Conservation (phyloP, 2,329 filamentous ascomycete species). For the Colletotrichum lentis region DNA sequence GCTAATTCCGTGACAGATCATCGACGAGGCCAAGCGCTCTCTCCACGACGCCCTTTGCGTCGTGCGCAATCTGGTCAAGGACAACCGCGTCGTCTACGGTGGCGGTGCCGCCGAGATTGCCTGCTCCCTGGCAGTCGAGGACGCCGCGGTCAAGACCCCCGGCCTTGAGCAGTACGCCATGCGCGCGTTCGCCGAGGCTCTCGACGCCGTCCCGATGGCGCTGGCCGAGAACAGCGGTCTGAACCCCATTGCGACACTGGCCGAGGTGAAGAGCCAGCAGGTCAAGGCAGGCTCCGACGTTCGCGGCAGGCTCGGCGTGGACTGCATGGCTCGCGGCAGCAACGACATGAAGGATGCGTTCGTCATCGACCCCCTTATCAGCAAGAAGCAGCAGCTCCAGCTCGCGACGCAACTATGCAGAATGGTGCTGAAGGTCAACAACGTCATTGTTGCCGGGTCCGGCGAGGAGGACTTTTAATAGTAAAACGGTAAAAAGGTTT, state of each 20-base stretch:
- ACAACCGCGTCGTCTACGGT: slow-evolving; percentile 97
- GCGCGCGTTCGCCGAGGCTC: slow-evolving; percentile 94
- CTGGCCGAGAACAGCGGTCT: slow-evolving; percentile 96
- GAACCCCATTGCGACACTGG: slow-evolving; percentile 93
- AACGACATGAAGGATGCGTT: slow-evolving; percentile 99
- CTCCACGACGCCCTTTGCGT: slow-evolving; percentile 97
- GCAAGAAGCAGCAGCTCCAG: slow-evolving; percentile 96
- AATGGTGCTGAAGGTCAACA: slow-evolving; percentile 98
- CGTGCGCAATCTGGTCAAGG: slow-evolving; percentile 92
- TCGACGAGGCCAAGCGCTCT: slow-evolving; percentile 97
- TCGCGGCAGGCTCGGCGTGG: slow-evolving; percentile 80
- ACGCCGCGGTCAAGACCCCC: slow-evolving; percentile 91
- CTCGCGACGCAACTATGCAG: slow-evolving; percentile 96
- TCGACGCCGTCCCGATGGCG: slow-evolving; percentile 93
- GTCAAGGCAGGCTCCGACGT: slow-evolving; percentile 70
- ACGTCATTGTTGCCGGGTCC: slow-evolving; percentile 88
- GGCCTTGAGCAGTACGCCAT: slow-evolving; percentile 99
- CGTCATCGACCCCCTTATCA: slow-evolving; percentile 97
- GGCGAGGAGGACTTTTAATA: slow-evolving; percentile 86
- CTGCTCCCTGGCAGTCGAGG: slow-evolving; percentile 94
- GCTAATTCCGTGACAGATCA: slow-evolving; percentile 71
- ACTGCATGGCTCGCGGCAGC: slow-evolving; percentile 95
- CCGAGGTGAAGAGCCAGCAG: slow-evolving; percentile 94
- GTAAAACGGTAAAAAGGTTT: slow-evolving; percentile 30
- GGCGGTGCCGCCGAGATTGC: slow-evolving; percentile 97